Evolutionary conservation across 768 basidiomycete species (phyloP).

Genomic region (Floccularia luteovirens): DNA sequence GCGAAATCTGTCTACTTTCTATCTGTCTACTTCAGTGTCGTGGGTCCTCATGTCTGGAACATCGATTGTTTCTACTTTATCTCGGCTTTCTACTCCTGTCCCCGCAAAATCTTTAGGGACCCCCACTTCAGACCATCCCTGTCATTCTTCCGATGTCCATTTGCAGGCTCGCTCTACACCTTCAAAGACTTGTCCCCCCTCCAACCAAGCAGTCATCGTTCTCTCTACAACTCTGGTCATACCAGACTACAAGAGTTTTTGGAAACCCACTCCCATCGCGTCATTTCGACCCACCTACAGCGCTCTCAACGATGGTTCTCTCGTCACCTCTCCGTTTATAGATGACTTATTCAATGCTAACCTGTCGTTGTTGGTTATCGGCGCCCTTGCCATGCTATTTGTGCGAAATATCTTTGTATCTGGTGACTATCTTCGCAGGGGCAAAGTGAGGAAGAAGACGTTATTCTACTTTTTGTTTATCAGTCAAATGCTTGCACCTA

Average conservation of each 20-base stretch:
- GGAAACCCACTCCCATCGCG: conserved; percentile 26
- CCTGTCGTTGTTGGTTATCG: conserved; percentile 37
- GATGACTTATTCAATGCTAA: conserved; percentile 32
- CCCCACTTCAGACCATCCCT: conserved; percentile 7
- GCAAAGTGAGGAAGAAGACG: conserved; percentile 47
- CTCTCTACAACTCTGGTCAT: conserved; percentile 44
- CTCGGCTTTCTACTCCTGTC: conserved; percentile 4
- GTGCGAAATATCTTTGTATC: conserved; percentile 43
- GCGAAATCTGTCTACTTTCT: conserved; percentile 5
- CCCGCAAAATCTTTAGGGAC: too few relatives aligned
- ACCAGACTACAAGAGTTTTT: conserved; percentile 36
- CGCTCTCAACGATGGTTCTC: conserved; percentile 49
- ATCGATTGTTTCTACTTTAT: conserved; percentile 12
- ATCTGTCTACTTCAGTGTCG: conserved; percentile 5
- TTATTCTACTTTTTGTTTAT: conserved; percentile 50
- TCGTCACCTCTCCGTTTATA: conserved; percentile 38
- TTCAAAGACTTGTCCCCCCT: conserved; percentile 23
- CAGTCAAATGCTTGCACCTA: conserved; percentile 46
- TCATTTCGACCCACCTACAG: conserved; percentile 41
- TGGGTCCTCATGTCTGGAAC: conserved; percentile 12
- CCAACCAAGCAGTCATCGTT: conserved; percentile 39
- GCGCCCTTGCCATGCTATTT: conserved; percentile 42
- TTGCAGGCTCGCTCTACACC: conserved; percentile 25
- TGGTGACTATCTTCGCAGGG: conserved; percentile 41
- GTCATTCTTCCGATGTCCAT: conserved; percentile 10